phyloP scores from a whole-genome alignment of 2,329 filamentous ascomycete genomes.

The Beauveria sp. region DNA sequence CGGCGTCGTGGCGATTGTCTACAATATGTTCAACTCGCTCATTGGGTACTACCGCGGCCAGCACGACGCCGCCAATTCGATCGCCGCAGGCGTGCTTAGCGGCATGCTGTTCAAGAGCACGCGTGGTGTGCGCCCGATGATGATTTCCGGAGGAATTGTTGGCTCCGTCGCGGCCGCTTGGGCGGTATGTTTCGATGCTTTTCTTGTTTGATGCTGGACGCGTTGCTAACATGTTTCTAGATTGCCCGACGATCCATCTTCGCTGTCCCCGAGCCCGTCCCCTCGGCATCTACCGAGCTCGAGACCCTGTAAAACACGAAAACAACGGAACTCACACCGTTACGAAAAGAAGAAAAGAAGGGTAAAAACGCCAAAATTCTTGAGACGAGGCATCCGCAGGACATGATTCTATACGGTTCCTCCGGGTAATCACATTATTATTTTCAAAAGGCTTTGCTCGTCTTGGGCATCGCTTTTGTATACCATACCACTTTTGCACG shows the following conservation, averaged over 20 bases:
- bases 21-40: slow-evolving; percentile 85
- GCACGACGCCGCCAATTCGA: slow-evolving; percentile 84
- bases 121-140: slow-evolving; percentile 79
- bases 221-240: slow-evolving; percentile 16
- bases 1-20: slow-evolving; percentile 89
- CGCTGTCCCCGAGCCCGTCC: slow-evolving; percentile 25
- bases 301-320: slow-evolving; percentile 9
- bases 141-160: slow-evolving; percentile 87
- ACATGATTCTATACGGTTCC: not conserved
- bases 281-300: slow-evolving; percentile 12
- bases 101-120: slow-evolving; percentile 98
- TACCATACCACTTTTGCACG: slow-evolving; percentile 5
- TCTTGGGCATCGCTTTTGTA: not conserved
- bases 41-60: slow-evolving; percentile 74
- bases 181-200: slow-evolving; percentile 60
- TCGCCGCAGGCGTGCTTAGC: slow-evolving; percentile 76
- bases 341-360: not conserved
- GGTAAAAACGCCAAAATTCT: not conserved
- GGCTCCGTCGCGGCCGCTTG: slow-evolving; percentile 77
- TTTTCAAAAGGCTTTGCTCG: not conserved
- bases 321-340: not conserved
- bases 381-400: not conserved
- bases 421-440: not conserved
- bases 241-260: slow-evolving; percentile 35
- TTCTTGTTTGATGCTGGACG: slow-evolving; percentile 2